These are phyloP conservation scores for Combretum micranthum DNA, from an alignment of 345 rosid species.

Conservation along the genomic window DNA sequence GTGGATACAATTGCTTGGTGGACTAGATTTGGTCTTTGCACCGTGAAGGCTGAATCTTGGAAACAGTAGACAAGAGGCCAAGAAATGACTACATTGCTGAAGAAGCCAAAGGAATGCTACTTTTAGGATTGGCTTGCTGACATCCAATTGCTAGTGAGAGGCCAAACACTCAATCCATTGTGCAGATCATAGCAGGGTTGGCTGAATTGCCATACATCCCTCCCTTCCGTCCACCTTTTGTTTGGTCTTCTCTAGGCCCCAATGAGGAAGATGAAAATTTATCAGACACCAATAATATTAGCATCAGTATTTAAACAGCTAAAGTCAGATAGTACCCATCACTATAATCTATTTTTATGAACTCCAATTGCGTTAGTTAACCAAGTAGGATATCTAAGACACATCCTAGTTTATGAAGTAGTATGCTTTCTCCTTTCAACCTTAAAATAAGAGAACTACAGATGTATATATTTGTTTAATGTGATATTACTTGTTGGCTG, in stretches of 20 bases:
- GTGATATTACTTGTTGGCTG: too few relatives aligned
- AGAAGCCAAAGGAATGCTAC: constrained; percentile 27
- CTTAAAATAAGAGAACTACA: too few relatives aligned
- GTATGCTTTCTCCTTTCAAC: too few relatives aligned
- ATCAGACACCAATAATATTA: background rate
- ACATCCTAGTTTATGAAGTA: too few relatives aligned
- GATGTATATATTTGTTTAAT: too few relatives aligned
- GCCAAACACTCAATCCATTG: constrained; percentile 21
- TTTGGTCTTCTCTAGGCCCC: constrained; percentile 21
- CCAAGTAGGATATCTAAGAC: too few relatives aligned
- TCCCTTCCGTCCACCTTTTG: constrained; percentile 30
- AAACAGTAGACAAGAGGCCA: constrained; percentile 29
- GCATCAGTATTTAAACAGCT: background rate
- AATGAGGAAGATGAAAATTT: background rate
- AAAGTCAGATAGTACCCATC: too few relatives aligned
- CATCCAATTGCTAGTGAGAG: constrained; percentile 28
- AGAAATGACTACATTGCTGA: constrained; percentile 9
- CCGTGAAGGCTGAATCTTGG: constrained; percentile 24
- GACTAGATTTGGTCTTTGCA: constrained; percentile 43
- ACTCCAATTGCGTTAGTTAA: too few relatives aligned
- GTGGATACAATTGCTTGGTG: constrained; percentile 20
- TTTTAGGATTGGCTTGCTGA: constrained; percentile 42
- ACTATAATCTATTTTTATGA: too few relatives aligned
- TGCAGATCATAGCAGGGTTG: constrained; percentile 31
- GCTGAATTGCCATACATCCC: constrained; percentile 28